Percentiles rank a stretch among this genome's conserved stretches.
These are phyloP conservation scores for Camelina laxa DNA, from an alignment of 345 rosid genomes.

Conservation along the genomic window DNA sequence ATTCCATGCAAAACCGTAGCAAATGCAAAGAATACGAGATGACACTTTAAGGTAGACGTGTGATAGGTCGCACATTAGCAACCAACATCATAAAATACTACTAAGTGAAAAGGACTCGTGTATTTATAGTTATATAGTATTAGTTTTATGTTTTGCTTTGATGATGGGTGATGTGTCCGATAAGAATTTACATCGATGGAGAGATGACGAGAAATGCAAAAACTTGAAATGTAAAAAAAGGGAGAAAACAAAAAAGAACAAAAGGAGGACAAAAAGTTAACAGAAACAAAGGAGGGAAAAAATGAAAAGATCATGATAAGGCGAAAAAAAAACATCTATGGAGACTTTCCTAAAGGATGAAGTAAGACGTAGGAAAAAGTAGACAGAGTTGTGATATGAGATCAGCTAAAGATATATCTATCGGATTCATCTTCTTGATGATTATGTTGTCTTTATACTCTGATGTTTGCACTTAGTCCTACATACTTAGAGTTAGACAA, in stretches of 20 bases:
- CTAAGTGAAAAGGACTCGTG: neutral
- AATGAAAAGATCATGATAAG: neutral
- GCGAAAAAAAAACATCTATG: neutral
- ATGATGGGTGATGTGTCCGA: slow-evolving; percentile 37
- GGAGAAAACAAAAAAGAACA: neutral
- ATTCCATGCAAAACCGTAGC: slow-evolving; percentile 1
- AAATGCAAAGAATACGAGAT: slow-evolving; percentile 3
- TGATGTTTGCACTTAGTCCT: slow-evolving; percentile 1
- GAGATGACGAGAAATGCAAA: slow-evolving; percentile 32
- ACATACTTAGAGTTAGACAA: neutral
- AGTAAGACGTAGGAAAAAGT: slow-evolving; percentile 20
- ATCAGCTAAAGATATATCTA: neutral
- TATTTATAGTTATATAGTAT: neutral
- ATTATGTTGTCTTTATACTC: slow-evolving; percentile 1
- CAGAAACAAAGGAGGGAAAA: slow-evolving; percentile 4
- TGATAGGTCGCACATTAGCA: neutral
- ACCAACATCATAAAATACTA: slow-evolving; percentile 1
- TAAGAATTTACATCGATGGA: slow-evolving; percentile 33
- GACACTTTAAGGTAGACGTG: neutral
- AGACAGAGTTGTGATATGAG: neutral
- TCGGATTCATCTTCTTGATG: neutral
- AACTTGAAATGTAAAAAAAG: slow-evolving; percentile 1
- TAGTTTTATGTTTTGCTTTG: slow-evolving; percentile 11
- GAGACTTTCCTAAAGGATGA: slow-evolving; percentile 22
- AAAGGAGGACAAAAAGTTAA: slow-evolving; percentile 22